Evolutionary conservation across 495 filamentous ascomycete species (phyloP), one percentile per base, ranked within the genome.

Genomic region (Podospora bellae-mahoneyi): DNA sequence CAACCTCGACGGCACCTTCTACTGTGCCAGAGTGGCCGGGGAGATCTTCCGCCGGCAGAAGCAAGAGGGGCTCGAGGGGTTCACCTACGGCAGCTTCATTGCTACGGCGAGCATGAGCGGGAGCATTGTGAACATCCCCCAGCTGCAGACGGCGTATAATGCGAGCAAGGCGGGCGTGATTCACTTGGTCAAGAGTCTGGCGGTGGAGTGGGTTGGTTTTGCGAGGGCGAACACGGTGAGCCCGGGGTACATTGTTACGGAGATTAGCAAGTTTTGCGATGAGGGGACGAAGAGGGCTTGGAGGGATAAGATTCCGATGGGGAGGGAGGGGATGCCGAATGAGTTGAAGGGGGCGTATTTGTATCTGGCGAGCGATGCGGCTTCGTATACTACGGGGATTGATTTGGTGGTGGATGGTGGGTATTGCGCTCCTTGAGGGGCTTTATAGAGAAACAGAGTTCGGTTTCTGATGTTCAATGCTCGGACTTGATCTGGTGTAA

Each of bases 281-380:
- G 72, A 85, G 48, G 89, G 91, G 69, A 89, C 85, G 0, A 94
- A 93, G 82, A 83, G 85, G 3, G 84, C 91, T 60, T 93, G 91
- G 88, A 86, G 84, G 69, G 87, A 88, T 66, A 94, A 92, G 83
- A 94, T 90, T 48, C 93, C 92, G 10, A 90, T 96, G 90, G 91
- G 91, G 84, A 87, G 91, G 39, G 89, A 91, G 75, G 91, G 87
- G 19, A 82, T 91, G 71, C 81, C 87, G 0, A 84, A 85, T 61
- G 93, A 97, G 81, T 80, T 97, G 62, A 96, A 96, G 83, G 93
- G 93, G 6, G 91, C 90, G 5, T 97, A 90, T 73, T 79, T 96
- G n/a, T 96, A 94, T 75, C 78, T 97, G 66, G 92, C 92, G 4
- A 91, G 88, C 18, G 92, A 96, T 78, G 92, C 92, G 2, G 84